Base-by-base conservation (phyloP, 495 filamentous ascomycete species). In the Aspergillus haitiensis region DNA sequence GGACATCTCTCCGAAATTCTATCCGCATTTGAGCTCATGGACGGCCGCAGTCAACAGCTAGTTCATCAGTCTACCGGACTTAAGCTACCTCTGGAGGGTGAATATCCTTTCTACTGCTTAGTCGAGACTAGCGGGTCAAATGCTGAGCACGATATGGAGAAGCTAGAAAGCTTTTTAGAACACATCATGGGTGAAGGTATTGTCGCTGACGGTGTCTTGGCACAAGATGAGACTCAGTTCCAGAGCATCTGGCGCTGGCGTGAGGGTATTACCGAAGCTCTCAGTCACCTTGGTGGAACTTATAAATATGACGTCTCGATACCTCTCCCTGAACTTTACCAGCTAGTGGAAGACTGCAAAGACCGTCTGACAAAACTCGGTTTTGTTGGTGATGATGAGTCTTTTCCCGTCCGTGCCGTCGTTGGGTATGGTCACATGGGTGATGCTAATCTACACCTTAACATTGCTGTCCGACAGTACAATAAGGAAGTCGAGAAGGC, bases 241-340 rank as follows among this genome's bases (percentile, higher is more conserved):
- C 84, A 83, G 65, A 76, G 88, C 4, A 79, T 98, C 56, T 98
- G 94, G 94, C 81, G 86, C 60, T 97, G 91, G 85, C 85, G 94
- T 49, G 94, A 98, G 78, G 91, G 92, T 48, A 91, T 98, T 61
- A 84, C 95, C 0, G 94, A 98, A 75, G 82, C 83, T 27, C 72
- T 93, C 32, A 88, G 91, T 61, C 93, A 98, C 70, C 92, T 90
- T 75, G 94, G 94, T 33, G 94, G 93, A 8, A 92, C 92, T 31
- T 98, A 98, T 83, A 98, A 98, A 75, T 98, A 98, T 74, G 94
- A 98, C 69, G 81, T 98, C 6, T 98, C 94, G 13, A 95, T 98
- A 53, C 94, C 94, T 6, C 76, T 98, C 8, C 69, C 82, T n/a
- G 85, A 95, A 59, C 81, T 98, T 65, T 98, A 98, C 72, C 75